Percentiles rank a stretch among this genome's conserved stretches.
Evolutionary conservation across 139 green algal species (phyloP).

Genomic region (Coccomyxa sp.): DNA sequence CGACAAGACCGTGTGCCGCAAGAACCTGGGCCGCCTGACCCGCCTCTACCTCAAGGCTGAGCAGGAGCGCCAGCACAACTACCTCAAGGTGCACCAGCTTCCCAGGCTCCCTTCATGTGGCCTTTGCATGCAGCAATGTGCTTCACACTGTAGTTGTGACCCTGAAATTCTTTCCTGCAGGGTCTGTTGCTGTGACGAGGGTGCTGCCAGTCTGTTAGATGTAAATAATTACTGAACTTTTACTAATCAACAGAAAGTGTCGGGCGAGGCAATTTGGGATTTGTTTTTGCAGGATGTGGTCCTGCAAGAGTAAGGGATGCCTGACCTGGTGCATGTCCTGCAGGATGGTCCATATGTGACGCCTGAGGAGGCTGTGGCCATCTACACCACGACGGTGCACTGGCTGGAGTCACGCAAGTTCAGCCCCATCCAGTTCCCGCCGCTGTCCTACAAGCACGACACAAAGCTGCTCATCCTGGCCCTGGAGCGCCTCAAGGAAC

Average conservation of each 20-base stretch:
- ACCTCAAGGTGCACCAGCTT: conserved; percentile 80
- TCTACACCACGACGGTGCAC: conserved; percentile 98
- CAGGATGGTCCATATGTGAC: conserved; percentile 77
- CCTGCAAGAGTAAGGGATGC: too few relatives aligned
- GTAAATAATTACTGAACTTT: too few relatives aligned
- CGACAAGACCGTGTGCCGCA: conserved; percentile 99
- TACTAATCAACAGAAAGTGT: too few relatives aligned
- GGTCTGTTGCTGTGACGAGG: neutral
- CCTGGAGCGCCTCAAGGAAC: conserved; percentile 98
- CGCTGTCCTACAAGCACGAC: conserved; percentile 99
- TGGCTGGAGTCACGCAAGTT: conserved; percentile 99
- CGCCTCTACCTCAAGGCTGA: conserved; percentile 96
- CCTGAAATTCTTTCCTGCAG: neutral
- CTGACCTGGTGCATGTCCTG: neutral
- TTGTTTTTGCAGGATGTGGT: too few relatives aligned
- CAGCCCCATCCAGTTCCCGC: conserved; percentile 96
- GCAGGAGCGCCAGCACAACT: conserved; percentile 99
- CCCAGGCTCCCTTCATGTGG: neutral
- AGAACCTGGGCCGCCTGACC: conserved; percentile 99
- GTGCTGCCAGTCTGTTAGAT: too few relatives aligned
- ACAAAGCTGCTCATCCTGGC: conserved; percentile 99
- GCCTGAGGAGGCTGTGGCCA: conserved; percentile 94
- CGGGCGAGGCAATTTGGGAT: too few relatives aligned
- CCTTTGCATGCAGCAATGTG: too few relatives aligned
- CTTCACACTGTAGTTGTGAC: too few relatives aligned